Conservation (phyloP, 306 rosid species). For the Benincasa hispida region DNA sequence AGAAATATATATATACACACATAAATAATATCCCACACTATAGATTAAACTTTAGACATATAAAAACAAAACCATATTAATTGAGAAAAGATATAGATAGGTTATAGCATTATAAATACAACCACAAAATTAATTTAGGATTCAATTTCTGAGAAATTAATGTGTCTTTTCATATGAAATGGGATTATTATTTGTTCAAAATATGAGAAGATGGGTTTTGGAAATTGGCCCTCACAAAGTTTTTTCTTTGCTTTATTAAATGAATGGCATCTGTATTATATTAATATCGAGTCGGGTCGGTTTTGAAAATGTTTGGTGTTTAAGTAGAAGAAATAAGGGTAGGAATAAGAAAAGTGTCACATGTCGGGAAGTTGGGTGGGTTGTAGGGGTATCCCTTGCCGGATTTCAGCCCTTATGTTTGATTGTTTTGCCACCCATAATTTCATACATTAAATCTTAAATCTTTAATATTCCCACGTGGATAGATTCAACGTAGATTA, state of each 20-base stretch:
- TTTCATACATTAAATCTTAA: not conserved
- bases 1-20: not conserved
- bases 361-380: not conserved
- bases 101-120: not conserved
- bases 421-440: not conserved
- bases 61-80: not conserved
- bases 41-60: not conserved
- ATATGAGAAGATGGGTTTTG: not conserved
- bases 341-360: not conserved
- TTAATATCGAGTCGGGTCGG: not conserved
- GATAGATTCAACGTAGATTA: not conserved
- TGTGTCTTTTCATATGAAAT: not conserved
- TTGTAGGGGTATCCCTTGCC: slow-evolving; percentile 3
- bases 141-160: not conserved
- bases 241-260: not conserved
- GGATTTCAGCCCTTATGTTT: slow-evolving; percentile 6
- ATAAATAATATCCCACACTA: not conserved
- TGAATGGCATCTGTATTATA: not conserved
- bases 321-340: not conserved
- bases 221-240: not conserved
- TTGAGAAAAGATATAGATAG: not conserved
- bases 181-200: not conserved
- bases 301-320: not conserved
- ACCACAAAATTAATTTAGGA: not conserved
- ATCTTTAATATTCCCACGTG: not conserved